These are phyloP conservation scores for Talaromyces sp. DNA, from an alignment of 2,329 filamentous ascomycete species.

Conservation along the genomic window DNA sequence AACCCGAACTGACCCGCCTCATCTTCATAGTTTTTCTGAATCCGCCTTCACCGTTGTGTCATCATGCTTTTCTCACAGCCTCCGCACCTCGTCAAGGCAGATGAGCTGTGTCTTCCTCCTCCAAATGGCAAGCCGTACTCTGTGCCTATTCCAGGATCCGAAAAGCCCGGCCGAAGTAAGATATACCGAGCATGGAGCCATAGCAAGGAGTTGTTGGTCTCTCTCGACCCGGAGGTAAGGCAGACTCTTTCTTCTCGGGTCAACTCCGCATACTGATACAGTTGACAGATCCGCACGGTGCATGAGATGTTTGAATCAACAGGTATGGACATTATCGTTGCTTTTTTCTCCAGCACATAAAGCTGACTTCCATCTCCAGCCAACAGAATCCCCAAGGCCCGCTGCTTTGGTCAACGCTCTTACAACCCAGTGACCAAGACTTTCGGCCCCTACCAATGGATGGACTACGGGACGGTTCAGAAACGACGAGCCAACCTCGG, in stretches of 20 bases:
- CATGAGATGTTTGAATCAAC: conserved; percentile 76
- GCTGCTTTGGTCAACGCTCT: conserved; percentile 72
- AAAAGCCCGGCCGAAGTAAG: conserved; percentile 63
- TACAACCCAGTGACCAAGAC: conserved; percentile 70
- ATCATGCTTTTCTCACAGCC: conserved; percentile 34
- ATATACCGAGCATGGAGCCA: conserved; percentile 82
- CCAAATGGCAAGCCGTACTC: conserved; percentile 73
- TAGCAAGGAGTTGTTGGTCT: conserved; percentile 64
- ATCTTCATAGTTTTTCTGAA: not conserved
- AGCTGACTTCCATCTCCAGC: conserved; percentile 25
- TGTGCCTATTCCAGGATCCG: conserved; percentile 67
- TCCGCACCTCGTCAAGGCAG: conserved; percentile 31
- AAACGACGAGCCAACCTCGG: conserved; percentile 77
- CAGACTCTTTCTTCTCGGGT: not conserved
- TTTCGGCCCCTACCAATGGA: conserved; percentile 74
- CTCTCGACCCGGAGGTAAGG: conserved; percentile 60
- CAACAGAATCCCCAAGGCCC: conserved; percentile 57
- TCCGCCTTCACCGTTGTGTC: not conserved
- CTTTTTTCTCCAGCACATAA: not conserved
- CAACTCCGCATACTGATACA: not conserved
- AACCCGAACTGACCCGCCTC: not conserved
- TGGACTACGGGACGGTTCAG: conserved; percentile 74
- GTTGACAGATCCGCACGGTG: conserved; percentile 53
- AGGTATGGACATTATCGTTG: conserved; percentile 23
- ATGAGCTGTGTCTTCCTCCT: conserved; percentile 56